Conservation (phyloP, 1,139 yeast genomes). For the Pneumocystis sp. region DNA sequence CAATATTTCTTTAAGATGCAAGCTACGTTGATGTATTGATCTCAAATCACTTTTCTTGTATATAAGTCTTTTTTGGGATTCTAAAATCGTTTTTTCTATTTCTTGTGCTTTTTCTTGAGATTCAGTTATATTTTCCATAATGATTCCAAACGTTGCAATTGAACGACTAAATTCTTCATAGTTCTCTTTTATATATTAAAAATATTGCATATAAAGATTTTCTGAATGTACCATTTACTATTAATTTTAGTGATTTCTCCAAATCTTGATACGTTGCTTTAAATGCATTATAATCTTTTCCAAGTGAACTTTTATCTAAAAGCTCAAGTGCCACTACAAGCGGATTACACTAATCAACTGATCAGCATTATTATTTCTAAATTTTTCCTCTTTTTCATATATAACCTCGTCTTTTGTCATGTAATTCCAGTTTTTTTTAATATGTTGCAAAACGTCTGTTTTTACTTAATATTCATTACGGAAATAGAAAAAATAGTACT, state of each 20-base stretch:
- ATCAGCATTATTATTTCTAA: background rate
- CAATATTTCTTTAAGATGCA: slow-evolving; percentile 52
- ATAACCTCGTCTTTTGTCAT: slow-evolving; percentile 1
- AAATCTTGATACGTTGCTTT: slow-evolving; percentile 39
- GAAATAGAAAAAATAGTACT: background rate
- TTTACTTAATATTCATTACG: background rate
- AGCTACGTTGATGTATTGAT: slow-evolving; percentile 51
- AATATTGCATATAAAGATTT: background rate
- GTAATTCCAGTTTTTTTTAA: background rate
- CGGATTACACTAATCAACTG: slow-evolving; percentile 40
- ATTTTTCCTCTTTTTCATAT: too few relatives aligned
- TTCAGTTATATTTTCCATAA: slow-evolving; percentile 40
- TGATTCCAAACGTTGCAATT: slow-evolving; percentile 57
- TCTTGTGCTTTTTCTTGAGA: slow-evolving; percentile 41
- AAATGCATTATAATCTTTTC: slow-evolving; percentile 61
- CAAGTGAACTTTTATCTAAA: slow-evolving; percentile 75
- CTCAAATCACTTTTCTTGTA: slow-evolving; percentile 41
- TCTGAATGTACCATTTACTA: slow-evolving; percentile 33
- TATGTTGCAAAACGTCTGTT: background rate
- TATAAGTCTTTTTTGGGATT: slow-evolving; percentile 38
- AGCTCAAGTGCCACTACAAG: slow-evolving; percentile 69
- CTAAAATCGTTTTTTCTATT: slow-evolving; percentile 37
- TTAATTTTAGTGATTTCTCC: slow-evolving; percentile 42
- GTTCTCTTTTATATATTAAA: slow-evolving; percentile 29
- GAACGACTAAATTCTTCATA: slow-evolving; percentile 75